Conservation (phyloP, 1,284 basidiomycete species). For the Uromyces viciae-fabae region DNA sequence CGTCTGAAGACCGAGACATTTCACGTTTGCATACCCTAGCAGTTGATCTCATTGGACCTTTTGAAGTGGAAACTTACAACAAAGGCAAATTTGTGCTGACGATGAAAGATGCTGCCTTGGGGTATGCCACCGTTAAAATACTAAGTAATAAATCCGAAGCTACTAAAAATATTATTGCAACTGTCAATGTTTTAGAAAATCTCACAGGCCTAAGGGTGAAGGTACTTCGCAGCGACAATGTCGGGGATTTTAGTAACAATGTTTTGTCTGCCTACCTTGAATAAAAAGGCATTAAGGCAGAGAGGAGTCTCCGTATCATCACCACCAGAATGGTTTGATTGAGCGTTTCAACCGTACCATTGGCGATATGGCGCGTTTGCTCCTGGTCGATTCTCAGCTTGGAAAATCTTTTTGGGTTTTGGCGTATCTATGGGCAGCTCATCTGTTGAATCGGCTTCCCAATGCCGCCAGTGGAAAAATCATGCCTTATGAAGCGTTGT, state of each 20-base stretch:
- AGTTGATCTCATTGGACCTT: neutral
- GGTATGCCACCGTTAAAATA: too few relatives aligned
- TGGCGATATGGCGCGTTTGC: neutral
- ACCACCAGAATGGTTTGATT: neutral
- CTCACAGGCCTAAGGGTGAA: too few relatives aligned
- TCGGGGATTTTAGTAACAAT: neutral
- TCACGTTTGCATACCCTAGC: neutral
- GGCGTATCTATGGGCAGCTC: neutral
- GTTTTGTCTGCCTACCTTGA: neutral
- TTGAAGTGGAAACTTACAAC: neutral
- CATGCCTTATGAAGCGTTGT: neutral
- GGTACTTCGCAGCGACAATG: too few relatives aligned
- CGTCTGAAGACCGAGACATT: neutral
- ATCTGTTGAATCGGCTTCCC: neutral
- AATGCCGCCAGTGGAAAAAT: neutral
- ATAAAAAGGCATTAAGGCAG: neutral
- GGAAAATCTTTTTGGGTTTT: neutral
- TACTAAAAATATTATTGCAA: too few relatives aligned
- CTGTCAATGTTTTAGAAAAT: too few relatives aligned
- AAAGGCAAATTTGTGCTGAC: constrained; percentile 1
- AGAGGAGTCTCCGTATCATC: neutral
- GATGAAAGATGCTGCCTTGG: neutral
- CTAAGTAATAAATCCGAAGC: too few relatives aligned
- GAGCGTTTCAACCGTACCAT: neutral
- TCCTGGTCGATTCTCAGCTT: neutral